Evolutionary conservation across 345 rosid species (phyloP).

Genomic region (Noccaea caerulescens): DNA sequence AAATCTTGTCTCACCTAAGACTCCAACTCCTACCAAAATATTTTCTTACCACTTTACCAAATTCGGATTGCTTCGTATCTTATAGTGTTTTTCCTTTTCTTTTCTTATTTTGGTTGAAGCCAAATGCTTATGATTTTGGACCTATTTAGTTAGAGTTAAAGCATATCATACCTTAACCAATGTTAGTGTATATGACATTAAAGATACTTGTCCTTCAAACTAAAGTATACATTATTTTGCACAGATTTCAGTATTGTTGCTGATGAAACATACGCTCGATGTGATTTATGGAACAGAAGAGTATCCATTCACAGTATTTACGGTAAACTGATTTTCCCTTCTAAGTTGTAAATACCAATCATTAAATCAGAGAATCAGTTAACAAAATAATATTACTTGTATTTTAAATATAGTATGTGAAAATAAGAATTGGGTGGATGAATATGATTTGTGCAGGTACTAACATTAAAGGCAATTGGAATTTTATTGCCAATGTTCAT

Average conservation of each 20-base stretch:
- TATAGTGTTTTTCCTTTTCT: background rate
- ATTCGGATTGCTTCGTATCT: slow-evolving; percentile 7
- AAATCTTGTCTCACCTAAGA: slow-evolving; percentile 38
- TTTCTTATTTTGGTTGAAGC: background rate
- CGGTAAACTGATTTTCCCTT: slow-evolving; percentile 47
- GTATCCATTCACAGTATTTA: slow-evolving; percentile 74
- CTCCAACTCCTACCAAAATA: slow-evolving; percentile 32
- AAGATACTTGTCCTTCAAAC: background rate
- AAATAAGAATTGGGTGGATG: background rate
- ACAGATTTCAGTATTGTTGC: slow-evolving; percentile 73
- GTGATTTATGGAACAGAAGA: slow-evolving; percentile 55
- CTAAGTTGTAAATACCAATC: background rate
- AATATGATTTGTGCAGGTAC: slow-evolving; percentile 50
- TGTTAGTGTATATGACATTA: slow-evolving; percentile 2
- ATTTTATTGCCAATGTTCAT: slow-evolving; percentile 77
- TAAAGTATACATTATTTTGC: background rate
- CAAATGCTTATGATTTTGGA: background rate
- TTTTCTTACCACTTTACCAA: slow-evolving; percentile 18
- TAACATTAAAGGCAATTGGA: slow-evolving; percentile 68
- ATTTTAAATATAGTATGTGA: background rate
- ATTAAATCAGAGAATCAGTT: background rate
- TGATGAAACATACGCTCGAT: slow-evolving; percentile 68
- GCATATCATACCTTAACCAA: background rate
- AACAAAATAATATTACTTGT: background rate
- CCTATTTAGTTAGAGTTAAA: background rate